Conservation (phyloP, 2,329 filamentous ascomycete genomes). For the Fusarium caatingaense region DNA sequence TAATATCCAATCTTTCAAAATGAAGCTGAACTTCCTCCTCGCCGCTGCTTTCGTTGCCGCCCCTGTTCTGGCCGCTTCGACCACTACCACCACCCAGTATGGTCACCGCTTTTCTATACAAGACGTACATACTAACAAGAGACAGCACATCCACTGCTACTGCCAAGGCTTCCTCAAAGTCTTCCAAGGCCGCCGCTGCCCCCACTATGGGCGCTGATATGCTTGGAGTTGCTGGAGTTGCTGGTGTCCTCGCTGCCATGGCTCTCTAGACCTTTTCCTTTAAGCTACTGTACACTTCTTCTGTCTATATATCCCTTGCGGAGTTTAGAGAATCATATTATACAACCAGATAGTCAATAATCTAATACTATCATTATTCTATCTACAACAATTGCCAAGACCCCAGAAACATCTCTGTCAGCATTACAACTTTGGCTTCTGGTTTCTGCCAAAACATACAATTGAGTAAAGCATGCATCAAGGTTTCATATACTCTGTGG, state of each 20-base stretch:
- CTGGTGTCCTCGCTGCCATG: constrained; percentile 22
- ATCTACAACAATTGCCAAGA: background rate
- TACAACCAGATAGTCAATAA: background rate
- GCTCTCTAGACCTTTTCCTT: background rate
- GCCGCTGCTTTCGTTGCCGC: constrained; percentile 7
- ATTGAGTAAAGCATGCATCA: background rate
- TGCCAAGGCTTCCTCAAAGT: background rate
- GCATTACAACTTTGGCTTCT: background rate
- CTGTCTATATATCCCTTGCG: constrained; percentile 3
- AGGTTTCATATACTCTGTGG: background rate
- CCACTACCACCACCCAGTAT: constrained; percentile 17
- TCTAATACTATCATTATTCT: background rate
- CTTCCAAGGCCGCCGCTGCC: constrained; percentile 15
- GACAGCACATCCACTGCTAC: constrained; percentile 7
- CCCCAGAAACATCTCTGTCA: background rate
- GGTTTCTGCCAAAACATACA: background rate
- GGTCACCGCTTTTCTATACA: fast-evolving
- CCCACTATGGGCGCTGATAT: constrained; percentile 19
- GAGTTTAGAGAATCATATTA: constrained; percentile 2
- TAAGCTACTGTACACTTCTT: background rate
- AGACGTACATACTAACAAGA: background rate
- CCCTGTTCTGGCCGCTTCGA: constrained; percentile 12
- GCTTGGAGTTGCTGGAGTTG: constrained; percentile 17
- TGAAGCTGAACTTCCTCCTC: constrained; percentile 26
- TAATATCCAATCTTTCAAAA: background rate